Conservation (phyloP, 805 yeast species). For the Ogataea pini region DNA sequence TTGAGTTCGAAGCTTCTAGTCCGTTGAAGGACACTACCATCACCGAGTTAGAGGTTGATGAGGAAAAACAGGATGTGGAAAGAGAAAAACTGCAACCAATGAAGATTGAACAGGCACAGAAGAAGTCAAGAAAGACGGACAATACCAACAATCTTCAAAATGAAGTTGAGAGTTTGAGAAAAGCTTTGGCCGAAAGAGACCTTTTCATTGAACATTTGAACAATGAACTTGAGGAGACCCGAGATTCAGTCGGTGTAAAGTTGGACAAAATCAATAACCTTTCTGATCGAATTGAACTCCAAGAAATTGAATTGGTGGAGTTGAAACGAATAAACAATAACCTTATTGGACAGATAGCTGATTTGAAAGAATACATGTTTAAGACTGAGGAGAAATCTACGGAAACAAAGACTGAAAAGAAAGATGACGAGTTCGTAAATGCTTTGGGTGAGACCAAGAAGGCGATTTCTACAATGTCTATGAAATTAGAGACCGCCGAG, state of each 20-base stretch:
- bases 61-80: background rate
- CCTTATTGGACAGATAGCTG: too few relatives aligned
- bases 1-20: background rate
- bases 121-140: too few relatives aligned
- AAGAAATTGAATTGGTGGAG: background rate
- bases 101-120: too few relatives aligned
- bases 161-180: background rate
- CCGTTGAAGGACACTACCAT: background rate
- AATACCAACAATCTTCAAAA: too few relatives aligned
- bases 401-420: too few relatives aligned
- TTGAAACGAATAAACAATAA: too few relatives aligned
- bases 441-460: background rate
- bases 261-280: background rate
- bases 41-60: background rate
- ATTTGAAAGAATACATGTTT: too few relatives aligned
- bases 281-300: background rate
- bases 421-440: background rate
- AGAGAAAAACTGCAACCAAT: background rate
- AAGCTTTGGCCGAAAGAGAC: background rate
- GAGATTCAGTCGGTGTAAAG: background rate
- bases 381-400: too few relatives aligned
- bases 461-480: too few relatives aligned
- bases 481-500: background rate
- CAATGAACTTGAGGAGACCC: background rate
- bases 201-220: background rate